Evolutionary conservation across 1,284 basidiomycete species (phyloP).

Genomic region (Sanghuangporus baumii): DNA sequence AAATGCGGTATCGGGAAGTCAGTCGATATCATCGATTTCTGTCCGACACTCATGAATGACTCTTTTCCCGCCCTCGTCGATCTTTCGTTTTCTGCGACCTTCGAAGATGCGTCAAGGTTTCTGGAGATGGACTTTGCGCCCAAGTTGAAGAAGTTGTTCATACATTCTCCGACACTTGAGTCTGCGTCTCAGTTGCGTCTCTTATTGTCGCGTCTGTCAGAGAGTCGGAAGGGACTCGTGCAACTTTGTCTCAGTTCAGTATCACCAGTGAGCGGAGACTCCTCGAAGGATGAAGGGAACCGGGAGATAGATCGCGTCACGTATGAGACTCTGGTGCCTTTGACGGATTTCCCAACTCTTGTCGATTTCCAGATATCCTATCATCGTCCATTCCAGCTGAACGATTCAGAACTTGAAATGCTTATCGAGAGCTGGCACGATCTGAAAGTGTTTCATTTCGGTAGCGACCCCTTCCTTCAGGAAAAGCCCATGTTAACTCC

Average conservation of each 20-base stretch:
- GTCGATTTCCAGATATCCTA: constrained; percentile 45
- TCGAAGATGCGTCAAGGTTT: constrained; percentile 42
- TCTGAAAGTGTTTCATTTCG: constrained; percentile 43
- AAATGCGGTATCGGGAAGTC: constrained; percentile 38
- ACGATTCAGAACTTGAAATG: constrained; percentile 41
- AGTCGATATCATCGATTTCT: constrained; percentile 37
- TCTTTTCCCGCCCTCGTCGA: constrained; percentile 53
- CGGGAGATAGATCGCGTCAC: constrained; percentile 32
- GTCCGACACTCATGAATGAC: constrained; percentile 38
- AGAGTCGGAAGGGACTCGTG: constrained; percentile 41
- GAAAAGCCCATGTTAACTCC: constrained; percentile 38
- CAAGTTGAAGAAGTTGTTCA: constrained; percentile 42
- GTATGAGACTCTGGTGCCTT: constrained; percentile 42
- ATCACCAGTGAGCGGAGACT: constrained; percentile 22
- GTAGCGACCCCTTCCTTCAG: constrained; percentile 43
- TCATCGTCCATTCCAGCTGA: constrained; percentile 43
- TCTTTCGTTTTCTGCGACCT: constrained; percentile 39
- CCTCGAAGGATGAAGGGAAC: constrained; percentile 12
- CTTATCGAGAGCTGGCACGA: constrained; percentile 46
- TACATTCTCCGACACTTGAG: constrained; percentile 42
- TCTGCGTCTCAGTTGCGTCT: constrained; percentile 34
- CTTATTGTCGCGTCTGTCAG: constrained; percentile 38
- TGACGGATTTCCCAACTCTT: constrained; percentile 42
- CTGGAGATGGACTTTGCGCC: constrained; percentile 41
- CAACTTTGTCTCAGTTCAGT: constrained; percentile 31